Base-by-base conservation (phyloP, 2,329 filamentous ascomycete species). In the Aspergillus pseudonomiae region DNA sequence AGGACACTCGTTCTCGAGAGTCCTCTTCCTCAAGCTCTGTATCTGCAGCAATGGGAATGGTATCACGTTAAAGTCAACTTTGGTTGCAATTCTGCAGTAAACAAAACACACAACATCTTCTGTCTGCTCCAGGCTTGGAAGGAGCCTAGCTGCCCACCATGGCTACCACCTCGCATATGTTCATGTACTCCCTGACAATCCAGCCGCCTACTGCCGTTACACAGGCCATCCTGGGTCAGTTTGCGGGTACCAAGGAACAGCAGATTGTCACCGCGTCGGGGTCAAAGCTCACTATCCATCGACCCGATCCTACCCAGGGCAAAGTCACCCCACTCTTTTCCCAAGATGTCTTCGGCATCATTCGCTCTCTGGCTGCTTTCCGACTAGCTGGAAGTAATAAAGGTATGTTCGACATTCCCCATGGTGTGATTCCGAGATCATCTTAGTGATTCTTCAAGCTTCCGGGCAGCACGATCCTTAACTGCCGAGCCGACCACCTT, bases 111-210 rank as follows among this genome's bases (percentile, higher is more conserved):
- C 59, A 43, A 36, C 61, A 54, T 24, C 45, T 12, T 56, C 48
- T 34, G 26, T 65, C 55, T 65, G 45, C 24, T 60, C 60, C 60
- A 54, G 63, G 65, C 59, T 64, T 66, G 46, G 57, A 63, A 57
- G 57, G 64, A 69, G 67, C 68, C 70, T 63, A 65, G 39, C 65
- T 68, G 73, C 76, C 78, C 81, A 84, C 64, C 77, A 98, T 98
- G 95, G 94, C 95, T 83, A 96, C 94, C 78, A 97, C 94, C 66
- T 97, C 94, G 70, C 94, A 94, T 79, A 96, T 97, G 93, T 97
- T 97, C 79, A 89, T 99, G 83, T 99, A 99, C 83, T 95, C 93
- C 74, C 86, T 99, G 83, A 98, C 95, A 71, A 90, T 99, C 75
- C 93, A 97, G 81, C 91, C 92, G 71, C 92, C 95, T 39, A 94